Evolutionary conservation across 371 early-diverging fungal species (phyloP).

Genomic region (Nematocida minor): DNA sequence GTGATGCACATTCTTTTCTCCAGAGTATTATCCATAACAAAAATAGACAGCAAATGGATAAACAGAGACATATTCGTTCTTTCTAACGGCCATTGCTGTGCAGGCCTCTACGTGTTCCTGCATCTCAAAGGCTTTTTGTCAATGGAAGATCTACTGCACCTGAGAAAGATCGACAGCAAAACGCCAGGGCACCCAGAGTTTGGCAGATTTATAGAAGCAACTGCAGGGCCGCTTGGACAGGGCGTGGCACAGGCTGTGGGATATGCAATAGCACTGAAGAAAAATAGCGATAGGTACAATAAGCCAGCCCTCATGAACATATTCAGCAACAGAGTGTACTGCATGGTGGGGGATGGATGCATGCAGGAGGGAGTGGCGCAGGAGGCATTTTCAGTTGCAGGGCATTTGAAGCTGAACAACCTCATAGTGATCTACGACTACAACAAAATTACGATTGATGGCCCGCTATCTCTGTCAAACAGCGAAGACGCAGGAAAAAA

Average conservation of each 20-base stretch:
- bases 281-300: conserved; percentile 72
- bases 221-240: conserved; percentile 97
- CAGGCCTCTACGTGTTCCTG: conserved; percentile 79
- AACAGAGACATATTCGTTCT: conserved; percentile 93
- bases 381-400: conserved; percentile 92
- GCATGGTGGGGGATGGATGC: conserved; percentile 93
- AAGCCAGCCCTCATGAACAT: conserved; percentile 73
- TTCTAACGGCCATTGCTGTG: conserved; percentile 96
- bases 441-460: conserved; percentile 88
- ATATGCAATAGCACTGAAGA: conserved; percentile 73
- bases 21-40: conserved; percentile 52
- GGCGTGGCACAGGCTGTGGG: conserved; percentile 91
- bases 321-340: conserved; percentile 76
- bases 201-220: conserved; percentile 84
- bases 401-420: conserved; percentile 88
- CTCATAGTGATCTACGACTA: conserved; percentile 90
- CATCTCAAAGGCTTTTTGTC: conserved; percentile 80
- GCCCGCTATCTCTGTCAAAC: conserved; percentile 73
- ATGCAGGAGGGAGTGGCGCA: conserved; percentile 91
- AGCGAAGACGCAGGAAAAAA: conserved; percentile 83
- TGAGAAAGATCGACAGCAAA: conserved; percentile 75
- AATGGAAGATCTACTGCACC: conserved; percentile 82
- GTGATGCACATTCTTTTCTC: conserved; percentile 80
- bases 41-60: conserved; percentile 64
- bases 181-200: conserved; percentile 65